Evolutionary conservation across 768 basidiomycete genomes (phyloP).

Genomic region (Sporobolomyces roseus): DNA sequence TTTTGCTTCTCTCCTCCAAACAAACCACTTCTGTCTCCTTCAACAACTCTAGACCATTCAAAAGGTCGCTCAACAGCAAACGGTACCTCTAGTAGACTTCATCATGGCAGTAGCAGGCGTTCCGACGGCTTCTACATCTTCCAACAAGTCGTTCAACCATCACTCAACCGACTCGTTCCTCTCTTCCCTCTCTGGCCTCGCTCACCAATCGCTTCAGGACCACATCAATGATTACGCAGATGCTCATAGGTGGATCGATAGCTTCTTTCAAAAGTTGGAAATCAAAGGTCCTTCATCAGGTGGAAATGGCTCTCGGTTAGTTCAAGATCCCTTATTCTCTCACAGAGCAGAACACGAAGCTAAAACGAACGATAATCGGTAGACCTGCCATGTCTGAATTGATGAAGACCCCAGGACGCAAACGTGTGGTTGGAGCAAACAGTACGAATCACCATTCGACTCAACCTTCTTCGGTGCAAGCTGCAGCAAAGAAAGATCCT

Average conservation of each 20-base stretch:
- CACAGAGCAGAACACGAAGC: neutral
- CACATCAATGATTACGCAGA: constrained; percentile 26
- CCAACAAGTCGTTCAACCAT: constrained; percentile 6
- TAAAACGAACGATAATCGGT: neutral
- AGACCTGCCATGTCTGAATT: constrained; percentile 30
- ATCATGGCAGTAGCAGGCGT: neutral
- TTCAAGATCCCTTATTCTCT: neutral
- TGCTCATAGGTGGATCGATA: constrained; percentile 34
- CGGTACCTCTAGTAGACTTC: neutral
- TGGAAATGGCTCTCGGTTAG: neutral
- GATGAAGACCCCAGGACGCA: constrained; percentile 40
- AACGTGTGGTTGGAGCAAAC: constrained; percentile 17
- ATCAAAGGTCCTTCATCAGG: neutral
- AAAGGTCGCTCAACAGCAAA: neutral
- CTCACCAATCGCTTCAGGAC: constrained; percentile 14
- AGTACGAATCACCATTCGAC: constrained; percentile 13
- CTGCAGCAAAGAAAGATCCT: constrained; percentile 28
- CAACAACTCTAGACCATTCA: neutral
- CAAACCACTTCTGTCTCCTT: neutral
- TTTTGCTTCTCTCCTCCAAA: neutral
- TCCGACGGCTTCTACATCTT: neutral
- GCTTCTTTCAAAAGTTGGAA: constrained; percentile 33
- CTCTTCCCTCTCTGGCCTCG: constrained; percentile 21
- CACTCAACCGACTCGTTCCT: constrained; percentile 30
- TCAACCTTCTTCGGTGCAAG: neutral